Evolutionary conservation across 306 rosid species (phyloP).

Genomic region (Quercus variabilis): DNA sequence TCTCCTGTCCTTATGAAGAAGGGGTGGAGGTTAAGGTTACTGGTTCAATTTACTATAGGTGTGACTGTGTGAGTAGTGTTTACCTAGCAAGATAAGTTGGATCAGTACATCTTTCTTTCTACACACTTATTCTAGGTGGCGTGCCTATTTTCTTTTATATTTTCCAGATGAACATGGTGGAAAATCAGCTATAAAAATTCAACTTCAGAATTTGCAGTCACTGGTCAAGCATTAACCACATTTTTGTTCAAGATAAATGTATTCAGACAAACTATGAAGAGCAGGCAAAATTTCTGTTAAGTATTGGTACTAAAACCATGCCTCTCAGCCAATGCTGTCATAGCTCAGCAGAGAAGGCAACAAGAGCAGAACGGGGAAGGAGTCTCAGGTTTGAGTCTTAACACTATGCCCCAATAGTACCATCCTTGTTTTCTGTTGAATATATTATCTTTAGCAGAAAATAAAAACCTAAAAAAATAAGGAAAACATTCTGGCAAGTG

Average conservation of each 20-base stretch:
- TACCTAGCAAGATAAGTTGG: background rate
- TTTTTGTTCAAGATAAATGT: background rate
- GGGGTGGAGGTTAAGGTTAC: background rate
- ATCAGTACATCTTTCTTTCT: background rate
- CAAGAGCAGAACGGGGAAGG: background rate
- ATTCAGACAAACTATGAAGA: background rate
- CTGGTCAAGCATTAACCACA: background rate
- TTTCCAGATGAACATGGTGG: background rate
- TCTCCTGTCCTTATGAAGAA: background rate
- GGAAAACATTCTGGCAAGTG: background rate
- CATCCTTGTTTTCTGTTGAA: background rate
- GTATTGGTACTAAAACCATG: background rate
- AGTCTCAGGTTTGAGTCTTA: background rate
- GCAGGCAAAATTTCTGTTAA: background rate
- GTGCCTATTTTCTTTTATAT: background rate
- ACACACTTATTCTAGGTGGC: background rate
- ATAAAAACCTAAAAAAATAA: background rate
- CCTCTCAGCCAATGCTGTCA: background rate
- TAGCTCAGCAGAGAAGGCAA: background rate
- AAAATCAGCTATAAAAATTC: background rate
- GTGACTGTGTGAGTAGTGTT: background rate
- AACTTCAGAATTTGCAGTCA: background rate
- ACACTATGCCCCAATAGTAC: background rate
- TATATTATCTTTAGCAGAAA: background rate
- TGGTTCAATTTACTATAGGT: background rate